Evolutionary conservation across 1,284 basidiomycete species (phyloP), one percentile per base, ranked within the genome.

Genomic region (Trichosporon inkin): DNA sequence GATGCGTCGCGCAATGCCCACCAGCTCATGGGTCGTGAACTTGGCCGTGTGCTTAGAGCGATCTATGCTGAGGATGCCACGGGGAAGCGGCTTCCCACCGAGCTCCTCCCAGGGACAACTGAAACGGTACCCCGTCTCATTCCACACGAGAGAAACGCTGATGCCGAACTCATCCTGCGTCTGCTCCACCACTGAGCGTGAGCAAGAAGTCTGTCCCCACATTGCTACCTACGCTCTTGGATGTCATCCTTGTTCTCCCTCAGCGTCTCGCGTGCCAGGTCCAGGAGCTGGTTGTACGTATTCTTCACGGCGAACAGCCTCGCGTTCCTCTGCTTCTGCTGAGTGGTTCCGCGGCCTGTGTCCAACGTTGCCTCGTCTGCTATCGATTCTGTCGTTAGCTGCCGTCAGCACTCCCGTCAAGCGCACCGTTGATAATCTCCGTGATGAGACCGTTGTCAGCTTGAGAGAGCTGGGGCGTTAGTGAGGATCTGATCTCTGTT

Each of bases 221-320:
- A 14, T 7, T 2, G 14, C 17, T 0, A 19, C 69, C 20, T 49
- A 65, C 67, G 58, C 19, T 67, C 66, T 60, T 65, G 63, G 53
- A 94, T 91, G 68, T 96, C 92, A 2, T 85, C 83, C 16, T 92
- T 82, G 66, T 94, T 94, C 73, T 96, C 93, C 68, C 88, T 89
- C 79, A 88, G 92, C 0, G 93, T 94, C 71, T 91, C 88, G 8
- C 94, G 84, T 0, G 93, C 94, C 3, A 97, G 89, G 65, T 97
- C 93, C 11, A 98, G 85, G 10, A 95, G 81, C 19, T 85, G 84
- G 65, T 92, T 89, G 67, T 82, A 84, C 62, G 89, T 88, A 1
- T 89, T 87, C 74, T 86, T 88, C 22, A 94, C 87, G 0, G 92
- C 91, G 76, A 92, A 95, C 11, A 93, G 87, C 51, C 86, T 84